These are phyloP conservation scores for Achaetomium macrosporum DNA, from an alignment of 2,329 filamentous ascomycete genomes.

Conservation along the genomic window DNA sequence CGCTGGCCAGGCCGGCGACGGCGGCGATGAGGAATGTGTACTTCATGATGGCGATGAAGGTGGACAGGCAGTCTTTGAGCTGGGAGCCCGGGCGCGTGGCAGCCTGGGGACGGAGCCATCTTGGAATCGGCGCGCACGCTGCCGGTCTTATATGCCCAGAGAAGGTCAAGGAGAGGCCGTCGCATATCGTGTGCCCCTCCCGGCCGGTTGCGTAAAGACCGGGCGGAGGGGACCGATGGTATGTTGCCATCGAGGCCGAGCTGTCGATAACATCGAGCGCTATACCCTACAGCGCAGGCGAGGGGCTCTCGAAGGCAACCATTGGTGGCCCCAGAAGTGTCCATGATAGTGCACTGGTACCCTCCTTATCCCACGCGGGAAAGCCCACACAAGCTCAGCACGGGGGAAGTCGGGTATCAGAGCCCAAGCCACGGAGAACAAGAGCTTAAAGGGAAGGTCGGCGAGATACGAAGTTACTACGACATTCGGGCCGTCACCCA, in stretches of 20 bases:
- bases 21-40: not conserved
- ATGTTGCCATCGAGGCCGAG: not conserved
- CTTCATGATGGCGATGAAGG: not conserved
- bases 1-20: not conserved
- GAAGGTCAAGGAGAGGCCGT: not conserved
- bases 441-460: not conserved
- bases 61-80: not conserved
- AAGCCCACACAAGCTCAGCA: not conserved
- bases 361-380: not conserved
- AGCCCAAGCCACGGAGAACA: not conserved
- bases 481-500: not conserved
- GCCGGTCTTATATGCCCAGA: not conserved
- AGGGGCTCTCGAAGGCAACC: not conserved
- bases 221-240: not conserved
- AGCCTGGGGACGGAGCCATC: not conserved
- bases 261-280: not conserved
- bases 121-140: too few relatives aligned
- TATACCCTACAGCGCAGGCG: not conserved
- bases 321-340: not conserved
- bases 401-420: not conserved
- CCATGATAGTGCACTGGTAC: not conserved
- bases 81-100: not conserved
- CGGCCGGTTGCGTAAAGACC: not conserved
- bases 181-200: not conserved
- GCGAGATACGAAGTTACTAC: not conserved